These are phyloP conservation scores for Hypoxylon sp. DNA, from an alignment of 2,329 filamentous ascomycete species.

Conservation along the genomic window DNA sequence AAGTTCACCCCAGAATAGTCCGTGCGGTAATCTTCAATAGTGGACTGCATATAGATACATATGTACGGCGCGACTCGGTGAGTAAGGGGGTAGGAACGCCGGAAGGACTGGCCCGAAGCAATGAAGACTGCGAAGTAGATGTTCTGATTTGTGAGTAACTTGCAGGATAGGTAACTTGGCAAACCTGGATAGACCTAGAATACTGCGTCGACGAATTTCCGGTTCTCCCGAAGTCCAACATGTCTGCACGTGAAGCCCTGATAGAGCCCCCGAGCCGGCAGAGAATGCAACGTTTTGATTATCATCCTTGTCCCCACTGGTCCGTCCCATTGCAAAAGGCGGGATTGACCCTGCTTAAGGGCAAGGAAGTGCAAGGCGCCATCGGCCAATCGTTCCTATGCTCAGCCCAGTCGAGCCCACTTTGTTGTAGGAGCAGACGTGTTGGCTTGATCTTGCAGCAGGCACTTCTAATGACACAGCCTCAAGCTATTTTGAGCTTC, in stretches of 20 bases:
- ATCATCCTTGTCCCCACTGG: conserved; percentile 35
- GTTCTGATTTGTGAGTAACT: conserved; percentile 3
- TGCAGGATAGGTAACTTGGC: background rate
- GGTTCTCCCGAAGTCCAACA: conserved; percentile 31
- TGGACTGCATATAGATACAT: conserved; percentile 2
- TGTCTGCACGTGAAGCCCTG: conserved; percentile 35
- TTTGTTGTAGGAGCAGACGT: conserved; percentile 18
- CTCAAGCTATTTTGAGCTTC: conserved; percentile 14
- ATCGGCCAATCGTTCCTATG: conserved; percentile 7
- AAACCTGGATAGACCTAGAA: conserved; percentile 10
- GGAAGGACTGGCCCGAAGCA: background rate
- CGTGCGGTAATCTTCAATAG: conserved; percentile 17
- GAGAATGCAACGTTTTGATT: conserved; percentile 40
- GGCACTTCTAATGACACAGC: conserved; percentile 16
- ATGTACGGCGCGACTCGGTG: background rate
- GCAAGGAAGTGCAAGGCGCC: conserved; percentile 20
- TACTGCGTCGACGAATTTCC: conserved; percentile 23
- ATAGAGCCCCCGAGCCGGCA: conserved; percentile 30
- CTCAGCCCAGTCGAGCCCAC: conserved; percentile 30
- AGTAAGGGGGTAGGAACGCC: background rate
- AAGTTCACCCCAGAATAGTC: conserved; percentile 25
- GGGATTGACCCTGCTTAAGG: conserved; percentile 32
- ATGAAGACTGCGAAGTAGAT: conserved; percentile 1
- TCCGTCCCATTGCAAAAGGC: conserved; percentile 19
- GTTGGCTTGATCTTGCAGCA: conserved; percentile 6